Evolutionary conservation across 331 rosid species (phyloP), one percentile per base, ranked within the genome.

Genomic region (Rosa hybrid): DNA sequence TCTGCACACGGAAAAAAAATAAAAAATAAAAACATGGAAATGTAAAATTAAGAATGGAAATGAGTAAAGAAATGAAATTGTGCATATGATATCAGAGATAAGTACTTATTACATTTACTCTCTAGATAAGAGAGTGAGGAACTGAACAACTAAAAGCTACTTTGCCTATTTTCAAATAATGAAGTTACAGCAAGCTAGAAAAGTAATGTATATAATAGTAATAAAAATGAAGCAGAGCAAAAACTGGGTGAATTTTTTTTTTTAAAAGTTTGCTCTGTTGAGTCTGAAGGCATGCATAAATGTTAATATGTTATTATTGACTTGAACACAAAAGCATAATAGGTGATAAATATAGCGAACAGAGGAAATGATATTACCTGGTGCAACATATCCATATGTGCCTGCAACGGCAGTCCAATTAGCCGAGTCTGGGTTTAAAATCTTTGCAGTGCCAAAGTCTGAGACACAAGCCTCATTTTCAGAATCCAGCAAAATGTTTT

Each of bases 401-500:
- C 87, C 89, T 34, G 81, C 89, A 59, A 83, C 23, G 68, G 75
- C 10, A 8, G 86, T 83, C 89, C 83, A 81, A 79, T 56, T 83
- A 12, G 75, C 68, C 6, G 84, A 86, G 14, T 57, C 83, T 12
- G 79, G 85, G 57, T 81, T 88, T 7, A 88, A 75, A 51, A 86
- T 53, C 42, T 80, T 83, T 0, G 87, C 73, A 2, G 65, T 84
- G 54, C 87, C 84, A 1, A 86, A 84, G 38, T 84, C 84, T 3
- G 87, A 81, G 60, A 88, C 56, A 8, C 42, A 83, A 18, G 87
- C 86, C 50, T 68, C 81, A 73, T 76, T 73, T 51, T 77, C 80
- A 2, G 41, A 13, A 76, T 85, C 86, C 39, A 87, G 54, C 76
- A 85, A 83, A 67, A 85, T 63, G 45, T 87, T 85, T 23, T 83